Base-by-base conservation (phyloP, 2,329 filamentous ascomycete species). In the Phaeosphaeria sp. region DNA sequence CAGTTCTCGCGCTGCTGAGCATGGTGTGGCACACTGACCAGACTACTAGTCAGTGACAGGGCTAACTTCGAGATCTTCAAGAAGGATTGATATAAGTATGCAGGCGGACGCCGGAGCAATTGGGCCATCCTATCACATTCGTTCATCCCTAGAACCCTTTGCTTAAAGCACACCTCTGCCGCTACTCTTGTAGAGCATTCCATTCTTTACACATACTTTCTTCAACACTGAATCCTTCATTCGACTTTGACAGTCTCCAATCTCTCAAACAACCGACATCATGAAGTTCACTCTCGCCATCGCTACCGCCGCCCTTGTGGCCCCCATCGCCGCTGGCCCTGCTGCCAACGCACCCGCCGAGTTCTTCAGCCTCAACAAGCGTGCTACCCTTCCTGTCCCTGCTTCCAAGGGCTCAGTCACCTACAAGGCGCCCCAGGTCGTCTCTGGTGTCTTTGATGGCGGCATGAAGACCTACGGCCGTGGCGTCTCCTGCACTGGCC, bases 401-500 rank as follows among this genome's bases (percentile, higher is more conserved):
- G 51, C 63, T 8, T 76, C 73, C 61, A 69, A 71, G 65, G 73
- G 73, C 51, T 64, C 65, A 21, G 72, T 74, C 42, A 74, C 69
- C 56, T 66, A 57, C 60, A 69, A 65, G 60, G 53, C 54, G 33
- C 22, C 68, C 42, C 63, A 71, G 64, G 11, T 39, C 17, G 57
- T 75, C 50, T 62, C 55, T 11, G 73, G 69, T 47, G 61, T 59
- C 42, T 75, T 74, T 46, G 73, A 75, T 56, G 73, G 73, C 62
- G 72, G 72, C 18, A 64, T 74, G 49, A 72, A 74, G 69, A 71
- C 67, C 53, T 76, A 72, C 58, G 73, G 69, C 64, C 73, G 73
- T 61, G 73, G 73, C 55, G 63, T 59, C 15, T 57, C 45, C 21
- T 83, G 82, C 74, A 75, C 67, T 20, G 77, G 72, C 18, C 79